These are phyloP conservation scores for Phytophthora vignae DNA, from an alignment of 352 stramenopile genomes.

Conservation along the genomic window DNA sequence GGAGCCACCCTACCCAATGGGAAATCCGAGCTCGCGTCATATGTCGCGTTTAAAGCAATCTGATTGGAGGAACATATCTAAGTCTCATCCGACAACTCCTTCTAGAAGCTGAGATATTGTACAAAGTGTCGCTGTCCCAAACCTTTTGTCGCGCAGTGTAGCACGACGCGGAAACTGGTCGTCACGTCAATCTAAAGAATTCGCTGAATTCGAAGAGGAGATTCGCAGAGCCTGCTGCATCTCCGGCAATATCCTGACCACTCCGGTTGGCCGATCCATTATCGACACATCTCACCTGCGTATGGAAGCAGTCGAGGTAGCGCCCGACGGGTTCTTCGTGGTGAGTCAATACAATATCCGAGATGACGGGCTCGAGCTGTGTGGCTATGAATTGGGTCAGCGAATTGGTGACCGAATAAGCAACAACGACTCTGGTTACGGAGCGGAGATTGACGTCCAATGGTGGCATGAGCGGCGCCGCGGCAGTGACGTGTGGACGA, in stretches of 20 bases:
- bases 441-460: not conserved
- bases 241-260: too few relatives aligned
- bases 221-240: too few relatives aligned
- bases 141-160: too few relatives aligned
- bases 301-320: not conserved
- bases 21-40: too few relatives aligned
- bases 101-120: too few relatives aligned
- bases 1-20: too few relatives aligned
- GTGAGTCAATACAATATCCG: not conserved
- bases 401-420: not conserved
- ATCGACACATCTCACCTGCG: not conserved
- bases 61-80: too few relatives aligned
- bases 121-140: too few relatives aligned
- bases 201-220: too few relatives aligned
- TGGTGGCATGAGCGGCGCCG: not conserved
- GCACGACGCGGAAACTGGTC: not conserved
- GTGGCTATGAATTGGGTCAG: not conserved
- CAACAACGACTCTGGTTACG: not conserved
- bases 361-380: not conserved
- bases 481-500: not conserved
- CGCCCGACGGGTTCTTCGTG: not conserved
- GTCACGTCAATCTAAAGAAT: not conserved
- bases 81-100: too few relatives aligned
- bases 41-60: too few relatives aligned
- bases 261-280: too few relatives aligned